These are phyloP conservation scores for Aureobasidium mangrovei DNA, from an alignment of 2,329 filamentous ascomycete genomes.

Conservation along the genomic window DNA sequence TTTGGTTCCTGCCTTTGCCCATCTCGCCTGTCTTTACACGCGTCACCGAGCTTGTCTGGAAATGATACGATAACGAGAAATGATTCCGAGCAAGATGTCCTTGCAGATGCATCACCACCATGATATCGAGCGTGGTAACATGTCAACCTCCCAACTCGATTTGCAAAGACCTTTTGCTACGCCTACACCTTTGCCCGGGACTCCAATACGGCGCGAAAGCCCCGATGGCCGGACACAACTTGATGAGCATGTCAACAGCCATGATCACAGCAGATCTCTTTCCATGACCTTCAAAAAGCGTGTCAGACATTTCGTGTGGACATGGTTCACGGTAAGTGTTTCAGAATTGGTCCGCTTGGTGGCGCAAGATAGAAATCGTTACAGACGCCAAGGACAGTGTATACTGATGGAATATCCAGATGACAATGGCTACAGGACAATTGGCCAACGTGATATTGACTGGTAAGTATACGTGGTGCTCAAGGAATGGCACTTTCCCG, in stretches of 20 bases:
- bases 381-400: slow-evolving; percentile 29
- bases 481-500: neutral
- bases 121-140: slow-evolving; percentile 3
- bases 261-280: neutral
- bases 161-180: slow-evolving; percentile 9
- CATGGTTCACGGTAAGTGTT: slow-evolving; percentile 55
- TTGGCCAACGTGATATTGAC: slow-evolving; percentile 47
- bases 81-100: neutral
- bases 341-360: too few species aligned
- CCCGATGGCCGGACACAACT: neutral
- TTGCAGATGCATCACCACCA: slow-evolving; percentile 1
- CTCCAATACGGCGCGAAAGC: neutral
- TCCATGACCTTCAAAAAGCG: slow-evolving; percentile 42
- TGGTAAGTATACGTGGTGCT: slow-evolving; percentile 27
- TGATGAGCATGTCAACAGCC: neutral
- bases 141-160: neutral
- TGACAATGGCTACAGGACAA: slow-evolving; percentile 55
- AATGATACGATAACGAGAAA: neutral
- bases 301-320: slow-evolving; percentile 63
- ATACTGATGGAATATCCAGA: slow-evolving; percentile 37
- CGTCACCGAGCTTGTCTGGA: neutral
- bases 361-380: too few species aligned
- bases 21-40: neutral
- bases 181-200: neutral
- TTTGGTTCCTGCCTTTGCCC: neutral